Conservation (phyloP, 768 basidiomycete species). For the Dacryopinax primogenitus region DNA sequence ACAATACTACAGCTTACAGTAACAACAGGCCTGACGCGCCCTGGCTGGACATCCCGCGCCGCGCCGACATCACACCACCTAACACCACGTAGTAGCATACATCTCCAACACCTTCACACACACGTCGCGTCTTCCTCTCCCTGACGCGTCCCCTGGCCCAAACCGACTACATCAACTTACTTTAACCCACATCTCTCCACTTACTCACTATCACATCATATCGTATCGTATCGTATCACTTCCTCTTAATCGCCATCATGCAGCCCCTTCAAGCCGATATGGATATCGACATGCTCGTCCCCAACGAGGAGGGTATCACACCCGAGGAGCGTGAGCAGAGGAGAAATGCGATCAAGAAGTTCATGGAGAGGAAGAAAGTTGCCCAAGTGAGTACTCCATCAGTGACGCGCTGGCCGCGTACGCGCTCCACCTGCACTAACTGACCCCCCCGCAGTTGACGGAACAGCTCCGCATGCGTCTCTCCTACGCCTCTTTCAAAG, state of each 20-base stretch:
- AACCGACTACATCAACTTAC: not conserved
- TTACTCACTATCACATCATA: not conserved
- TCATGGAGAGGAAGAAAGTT: slow-evolving; percentile 7
- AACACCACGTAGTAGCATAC: no score
- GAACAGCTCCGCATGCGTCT: slow-evolving; percentile 7
- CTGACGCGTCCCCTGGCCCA: not conserved
- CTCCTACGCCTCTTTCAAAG: slow-evolving; percentile 7
- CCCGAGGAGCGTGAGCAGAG: slow-evolving; percentile 4
- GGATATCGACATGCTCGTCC: not conserved
- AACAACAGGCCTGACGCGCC: not conserved
- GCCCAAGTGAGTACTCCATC: not conserved
- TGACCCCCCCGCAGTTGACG: not conserved
- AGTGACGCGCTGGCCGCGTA: not conserved
- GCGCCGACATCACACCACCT: not conserved
- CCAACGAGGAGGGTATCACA: not conserved
- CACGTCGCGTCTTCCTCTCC: not conserved
- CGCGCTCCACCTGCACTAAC: not conserved
- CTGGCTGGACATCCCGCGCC: not conserved
- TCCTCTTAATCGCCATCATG: not conserved
- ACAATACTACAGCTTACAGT: not conserved
- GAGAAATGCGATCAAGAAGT: not conserved
- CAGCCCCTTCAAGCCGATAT: not conserved
- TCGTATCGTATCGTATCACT: no score
- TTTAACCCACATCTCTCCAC: not conserved
- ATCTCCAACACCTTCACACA: not conserved